phyloP scores from a whole-genome alignment of 257 asterid species.

The Solanum tarapatanum region DNA sequence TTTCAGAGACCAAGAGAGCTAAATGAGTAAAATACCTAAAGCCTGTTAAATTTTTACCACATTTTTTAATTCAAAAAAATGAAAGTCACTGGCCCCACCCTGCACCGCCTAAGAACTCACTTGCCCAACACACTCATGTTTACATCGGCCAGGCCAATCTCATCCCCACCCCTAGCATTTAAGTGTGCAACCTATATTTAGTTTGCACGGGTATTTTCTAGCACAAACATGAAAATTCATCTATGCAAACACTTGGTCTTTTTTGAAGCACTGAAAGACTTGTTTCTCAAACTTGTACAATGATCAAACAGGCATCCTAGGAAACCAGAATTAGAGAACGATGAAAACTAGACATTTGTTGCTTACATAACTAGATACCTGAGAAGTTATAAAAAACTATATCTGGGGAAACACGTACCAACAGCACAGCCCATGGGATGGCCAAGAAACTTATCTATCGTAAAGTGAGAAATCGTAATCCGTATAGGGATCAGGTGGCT shows the following conservation, averaged over 20 bases:
- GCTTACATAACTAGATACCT: not conserved
- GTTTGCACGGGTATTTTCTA: not conserved
- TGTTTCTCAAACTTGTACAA: not conserved
- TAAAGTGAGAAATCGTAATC: not conserved
- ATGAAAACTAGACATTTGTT: not conserved
- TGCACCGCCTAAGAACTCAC: not conserved
- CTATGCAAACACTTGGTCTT: not conserved
- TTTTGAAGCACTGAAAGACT: not conserved
- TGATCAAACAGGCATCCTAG: not conserved
- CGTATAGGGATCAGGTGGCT: not conserved
- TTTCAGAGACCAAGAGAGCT: too few species aligned
- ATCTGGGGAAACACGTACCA: not conserved
- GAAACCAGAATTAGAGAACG: not conserved
- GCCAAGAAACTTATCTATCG: not conserved
- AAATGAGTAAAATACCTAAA: too few species aligned
- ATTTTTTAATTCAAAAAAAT: not conserved
- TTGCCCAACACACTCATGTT: not conserved
- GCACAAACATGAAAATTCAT: not conserved
- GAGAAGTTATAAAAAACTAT: not conserved
- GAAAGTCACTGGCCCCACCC: not conserved
- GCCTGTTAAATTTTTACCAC: not conserved
- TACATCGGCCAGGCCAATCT: not conserved
- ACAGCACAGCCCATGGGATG: not conserved
- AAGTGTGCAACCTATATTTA: not conserved
- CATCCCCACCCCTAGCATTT: not conserved